Conservation (phyloP, 1,284 basidiomycete species). For the Athelia psychrophila region DNA sequence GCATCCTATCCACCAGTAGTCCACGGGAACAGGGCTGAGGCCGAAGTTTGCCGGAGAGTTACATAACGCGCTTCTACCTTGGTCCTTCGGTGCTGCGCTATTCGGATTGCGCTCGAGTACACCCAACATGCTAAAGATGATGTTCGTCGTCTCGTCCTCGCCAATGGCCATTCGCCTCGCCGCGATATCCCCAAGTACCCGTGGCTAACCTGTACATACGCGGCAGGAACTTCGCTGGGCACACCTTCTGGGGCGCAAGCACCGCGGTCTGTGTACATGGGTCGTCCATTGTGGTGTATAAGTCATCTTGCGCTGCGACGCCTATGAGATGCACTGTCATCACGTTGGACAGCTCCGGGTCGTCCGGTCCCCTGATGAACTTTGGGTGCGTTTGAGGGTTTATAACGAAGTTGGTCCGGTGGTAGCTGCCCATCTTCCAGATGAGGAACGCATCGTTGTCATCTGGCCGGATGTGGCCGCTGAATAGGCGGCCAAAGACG, state of each 20-base stretch:
- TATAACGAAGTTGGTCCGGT: constrained; percentile 27
- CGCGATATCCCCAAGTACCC: neutral
- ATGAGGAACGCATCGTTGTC: constrained; percentile 25
- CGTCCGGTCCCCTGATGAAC: constrained; percentile 20
- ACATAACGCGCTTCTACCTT: too few relatives aligned
- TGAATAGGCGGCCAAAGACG: constrained; percentile 32
- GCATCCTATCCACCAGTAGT: too few relatives aligned
- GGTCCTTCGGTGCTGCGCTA: too few relatives aligned
- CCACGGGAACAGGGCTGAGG: too few relatives aligned
- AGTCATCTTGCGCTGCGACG: constrained; percentile 17
- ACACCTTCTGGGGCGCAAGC: constrained; percentile 7
- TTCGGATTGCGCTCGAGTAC: neutral
- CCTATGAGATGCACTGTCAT: constrained; percentile 29
- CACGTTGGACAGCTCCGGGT: constrained; percentile 29
- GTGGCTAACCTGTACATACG: neutral
- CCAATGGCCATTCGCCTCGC: neutral
- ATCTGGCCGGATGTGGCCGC: constrained; percentile 16
- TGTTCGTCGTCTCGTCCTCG: neutral
- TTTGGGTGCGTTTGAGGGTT: constrained; percentile 21
- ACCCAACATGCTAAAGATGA: neutral
- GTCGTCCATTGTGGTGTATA: constrained; percentile 7
- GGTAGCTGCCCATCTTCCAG: constrained; percentile 33
- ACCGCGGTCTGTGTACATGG: constrained; percentile 19
- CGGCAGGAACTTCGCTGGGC: neutral
- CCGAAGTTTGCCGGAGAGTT: too few relatives aligned